phyloP scores from a whole-genome alignment of 441 rosid species.

The Hypseocharis bilobata region DNA sequence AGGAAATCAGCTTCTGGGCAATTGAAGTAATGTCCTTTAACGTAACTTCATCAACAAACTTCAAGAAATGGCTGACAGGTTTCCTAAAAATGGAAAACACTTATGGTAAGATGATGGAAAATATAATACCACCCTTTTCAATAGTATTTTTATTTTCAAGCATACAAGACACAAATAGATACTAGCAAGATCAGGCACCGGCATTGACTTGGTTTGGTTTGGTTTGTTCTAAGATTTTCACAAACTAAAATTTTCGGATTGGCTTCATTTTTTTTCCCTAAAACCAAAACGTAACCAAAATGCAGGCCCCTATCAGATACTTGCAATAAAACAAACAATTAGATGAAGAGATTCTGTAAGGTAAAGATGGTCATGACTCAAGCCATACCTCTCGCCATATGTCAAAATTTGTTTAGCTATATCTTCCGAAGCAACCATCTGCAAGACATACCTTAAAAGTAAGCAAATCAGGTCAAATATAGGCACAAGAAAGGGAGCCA shows the following conservation, averaged over 20 bases:
- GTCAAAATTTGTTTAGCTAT: conserved; percentile 26
- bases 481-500: neutral
- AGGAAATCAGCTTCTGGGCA: conserved; percentile 19
- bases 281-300: neutral
- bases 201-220: neutral
- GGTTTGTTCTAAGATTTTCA: neutral
- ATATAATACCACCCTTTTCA: neutral
- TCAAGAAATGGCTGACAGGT: conserved; percentile 19
- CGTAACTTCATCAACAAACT: conserved; percentile 18
- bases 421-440: conserved; percentile 26
- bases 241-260: neutral
- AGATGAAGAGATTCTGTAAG: too few species aligned
- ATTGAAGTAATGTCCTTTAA: conserved; percentile 18
- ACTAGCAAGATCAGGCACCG: too few species aligned
- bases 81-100: conserved; percentile 16
- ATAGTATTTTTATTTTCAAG: too few species aligned
- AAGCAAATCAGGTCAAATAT: neutral
- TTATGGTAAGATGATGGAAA: neutral
- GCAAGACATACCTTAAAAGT: conserved; percentile 3
- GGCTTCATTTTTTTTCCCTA: neutral
- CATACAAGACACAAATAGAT: too few species aligned
- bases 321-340: too few species aligned
- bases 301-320: neutral
- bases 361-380: neutral
- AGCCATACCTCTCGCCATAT: conserved; percentile 22